These are phyloP conservation scores for Selaginella moellendorffii DNA, from an alignment of 75 land plant genomes.

Conservation along the genomic window DNA sequence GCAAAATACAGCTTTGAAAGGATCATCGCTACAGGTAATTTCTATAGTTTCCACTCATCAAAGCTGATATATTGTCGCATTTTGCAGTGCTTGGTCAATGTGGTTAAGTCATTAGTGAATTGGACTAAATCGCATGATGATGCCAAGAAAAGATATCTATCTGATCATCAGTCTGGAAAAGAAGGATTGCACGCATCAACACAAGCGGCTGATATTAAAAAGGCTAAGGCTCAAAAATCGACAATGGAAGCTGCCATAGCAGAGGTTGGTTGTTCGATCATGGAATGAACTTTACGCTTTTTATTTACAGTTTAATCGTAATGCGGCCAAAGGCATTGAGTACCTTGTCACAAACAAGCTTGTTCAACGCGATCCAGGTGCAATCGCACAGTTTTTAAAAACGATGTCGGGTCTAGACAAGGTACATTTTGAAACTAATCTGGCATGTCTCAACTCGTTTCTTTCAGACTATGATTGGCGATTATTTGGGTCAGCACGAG, in stretches of 20 bases:
- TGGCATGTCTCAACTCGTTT: neutral
- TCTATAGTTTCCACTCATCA: slow-evolving; percentile 11
- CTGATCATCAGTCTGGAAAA: slow-evolving; percentile 14
- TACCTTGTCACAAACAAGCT: slow-evolving; percentile 54
- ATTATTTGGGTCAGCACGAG: slow-evolving; percentile 91
- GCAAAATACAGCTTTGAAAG: slow-evolving; percentile 51
- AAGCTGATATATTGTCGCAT: neutral
- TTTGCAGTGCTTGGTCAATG: slow-evolving; percentile 53
- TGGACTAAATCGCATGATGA: slow-evolving; percentile 46
- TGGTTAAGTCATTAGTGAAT: slow-evolving; percentile 49
- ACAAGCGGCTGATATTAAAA: slow-evolving; percentile 47
- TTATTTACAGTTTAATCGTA: slow-evolving; percentile 62
- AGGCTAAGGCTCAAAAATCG: slow-evolving; percentile 80
- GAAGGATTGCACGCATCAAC: slow-evolving; percentile 25
- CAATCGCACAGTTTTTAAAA: slow-evolving; percentile 65
- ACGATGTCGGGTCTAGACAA: slow-evolving; percentile 61
- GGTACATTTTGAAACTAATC: slow-evolving; percentile 24
- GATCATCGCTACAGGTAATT: slow-evolving; percentile 69
- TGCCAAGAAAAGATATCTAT: slow-evolving; percentile 15
- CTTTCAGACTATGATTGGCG: slow-evolving; percentile 70
- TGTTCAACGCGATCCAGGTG: slow-evolving; percentile 47
- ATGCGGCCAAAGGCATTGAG: slow-evolving; percentile 55
- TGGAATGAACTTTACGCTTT: neutral
- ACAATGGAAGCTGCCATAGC: slow-evolving; percentile 67
- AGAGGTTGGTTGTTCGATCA: slow-evolving; percentile 45